phyloP scores from a whole-genome alignment of 768 basidiomycete species.

The Boletus subparvulus region DNA sequence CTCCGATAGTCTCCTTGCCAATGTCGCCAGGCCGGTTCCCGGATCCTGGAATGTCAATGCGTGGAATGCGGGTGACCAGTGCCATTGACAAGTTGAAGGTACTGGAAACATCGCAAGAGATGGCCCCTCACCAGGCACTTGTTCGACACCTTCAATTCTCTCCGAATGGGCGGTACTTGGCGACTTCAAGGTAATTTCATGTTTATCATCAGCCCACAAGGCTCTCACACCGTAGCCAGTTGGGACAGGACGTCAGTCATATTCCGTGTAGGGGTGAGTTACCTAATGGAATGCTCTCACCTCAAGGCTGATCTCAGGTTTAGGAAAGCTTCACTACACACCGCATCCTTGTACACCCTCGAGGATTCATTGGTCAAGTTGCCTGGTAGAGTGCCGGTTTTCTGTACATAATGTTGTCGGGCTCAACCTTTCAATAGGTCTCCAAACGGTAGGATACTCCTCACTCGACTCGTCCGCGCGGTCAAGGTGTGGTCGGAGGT shows the following conservation, averaged over 20 bases:
- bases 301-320: constrained; percentile 14
- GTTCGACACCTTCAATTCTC: too few species aligned
- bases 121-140: constrained; percentile 46
- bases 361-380: too few species aligned
- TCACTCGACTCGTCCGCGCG: constrained; percentile 48
- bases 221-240: too few species aligned
- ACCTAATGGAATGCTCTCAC: constrained; percentile 1
- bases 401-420: background rate
- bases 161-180: too few species aligned
- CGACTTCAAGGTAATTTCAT: too few species aligned
- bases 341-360: too few species aligned
- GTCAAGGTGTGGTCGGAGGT: constrained; percentile 57
- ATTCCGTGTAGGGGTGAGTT: too few species aligned
- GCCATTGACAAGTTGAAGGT: constrained; percentile 44
- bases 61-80: constrained; percentile 39
- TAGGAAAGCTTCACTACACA: constrained; percentile 45
- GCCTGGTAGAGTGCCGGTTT: too few species aligned
- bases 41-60: constrained; percentile 36
- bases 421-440: constrained; percentile 37
- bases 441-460: constrained; percentile 43
- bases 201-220: too few species aligned
- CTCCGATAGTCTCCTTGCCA: constrained; percentile 15
- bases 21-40: constrained; percentile 34
- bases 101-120: constrained; percentile 41
- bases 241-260: too few species aligned